These are phyloP conservation scores for Botrytis fragariae DNA, from an alignment of 2,329 filamentous ascomycete species.

Conservation along the genomic window DNA sequence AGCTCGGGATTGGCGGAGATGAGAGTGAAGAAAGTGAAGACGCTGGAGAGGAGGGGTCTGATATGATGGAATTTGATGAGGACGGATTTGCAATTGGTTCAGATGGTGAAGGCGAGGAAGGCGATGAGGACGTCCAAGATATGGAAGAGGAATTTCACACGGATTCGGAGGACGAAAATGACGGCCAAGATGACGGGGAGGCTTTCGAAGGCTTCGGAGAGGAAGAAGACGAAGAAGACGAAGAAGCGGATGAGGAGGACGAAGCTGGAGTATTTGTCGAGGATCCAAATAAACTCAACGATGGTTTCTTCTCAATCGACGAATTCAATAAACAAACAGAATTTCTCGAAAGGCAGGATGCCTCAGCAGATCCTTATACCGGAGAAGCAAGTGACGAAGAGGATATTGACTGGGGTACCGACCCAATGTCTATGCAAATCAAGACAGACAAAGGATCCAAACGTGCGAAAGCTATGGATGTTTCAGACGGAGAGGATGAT, in stretches of 20 bases:
- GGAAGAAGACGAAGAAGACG: conserved; percentile 42
- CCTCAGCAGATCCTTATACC: conserved; percentile 70
- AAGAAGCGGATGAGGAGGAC: conserved; percentile 51
- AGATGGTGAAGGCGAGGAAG: conserved; percentile 37
- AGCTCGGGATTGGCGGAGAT: conserved; percentile 34
- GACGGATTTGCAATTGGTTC: conserved; percentile 42
- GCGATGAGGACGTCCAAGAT: conserved; percentile 41
- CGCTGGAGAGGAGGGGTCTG: conserved; percentile 40
- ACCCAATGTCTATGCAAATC: conserved; percentile 58
- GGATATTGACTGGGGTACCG: conserved; percentile 80
- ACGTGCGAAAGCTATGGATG: conserved; percentile 36
- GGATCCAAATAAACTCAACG: conserved; percentile 84
- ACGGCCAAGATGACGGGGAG: conserved; percentile 36
- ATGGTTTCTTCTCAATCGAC: conserved; percentile 97
- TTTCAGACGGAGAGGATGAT: conserved; percentile 43
- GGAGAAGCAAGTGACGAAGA: conserved; percentile 79
- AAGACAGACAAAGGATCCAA: conserved; percentile 35
- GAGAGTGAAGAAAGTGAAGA: conserved; percentile 36
- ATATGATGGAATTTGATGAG: conserved; percentile 41
- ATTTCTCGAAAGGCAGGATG: conserved; percentile 83
- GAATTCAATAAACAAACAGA: conserved; percentile 95
- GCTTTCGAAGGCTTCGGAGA: conserved; percentile 36
- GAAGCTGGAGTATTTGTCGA: conserved; percentile 57
- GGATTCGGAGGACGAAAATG: conserved; percentile 38
- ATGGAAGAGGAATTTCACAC: conserved; percentile 35